Evolutionary conservation across 345 rosid genomes (phyloP), one percentile per base, ranked within the genome.

Genomic region (Eucalyptus tenuipes): DNA sequence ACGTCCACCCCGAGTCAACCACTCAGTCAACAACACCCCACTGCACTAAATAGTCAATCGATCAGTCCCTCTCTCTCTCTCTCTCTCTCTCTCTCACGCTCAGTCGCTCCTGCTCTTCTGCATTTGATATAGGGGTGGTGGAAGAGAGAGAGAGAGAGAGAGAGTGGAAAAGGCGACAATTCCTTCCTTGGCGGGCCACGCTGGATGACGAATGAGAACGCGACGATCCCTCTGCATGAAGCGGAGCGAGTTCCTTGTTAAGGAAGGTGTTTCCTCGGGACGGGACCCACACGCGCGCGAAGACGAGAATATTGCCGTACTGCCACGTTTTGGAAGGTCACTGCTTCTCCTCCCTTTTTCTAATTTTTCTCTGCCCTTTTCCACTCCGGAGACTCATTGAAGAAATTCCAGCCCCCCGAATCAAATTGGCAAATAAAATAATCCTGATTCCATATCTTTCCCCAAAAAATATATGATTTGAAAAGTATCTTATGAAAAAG

Each of bases 401-500:
- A 13, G 15, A 61, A 29, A 52, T 52, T 3, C 10, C 20, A 8
- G 16, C 68, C 17, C 2, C 31, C 68, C 31, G 7, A 61, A 61
- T 29, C 16, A 27, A 27, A 61, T 13, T 24, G 4, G n/a, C 64
- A 57, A 25, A 2, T 9, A 57, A 57, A 61, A 61, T 61, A 27
- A 59, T 27, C 68, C 14, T 1, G 7, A 13, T 29, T 27, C 8
- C 61, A 10, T 22, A 22, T 9, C 29, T 55, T 55, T 24, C 27
- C 9, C 12, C 4, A 24, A 24, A 53, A 1, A 55, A 22, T 4
- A 55, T 55, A 9, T 55, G 25, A 55, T 9, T 24, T 55, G 0
- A 55, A 24, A 0, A 55, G 10, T 10, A 0, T 59, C 1, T 59
- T 6, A 5, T 25, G 3, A 57, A 25, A 25, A 25, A 57, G 0